Base-by-base conservation (phyloP, 768 basidiomycete species). In the Thelephora aurantiotincta region DNA sequence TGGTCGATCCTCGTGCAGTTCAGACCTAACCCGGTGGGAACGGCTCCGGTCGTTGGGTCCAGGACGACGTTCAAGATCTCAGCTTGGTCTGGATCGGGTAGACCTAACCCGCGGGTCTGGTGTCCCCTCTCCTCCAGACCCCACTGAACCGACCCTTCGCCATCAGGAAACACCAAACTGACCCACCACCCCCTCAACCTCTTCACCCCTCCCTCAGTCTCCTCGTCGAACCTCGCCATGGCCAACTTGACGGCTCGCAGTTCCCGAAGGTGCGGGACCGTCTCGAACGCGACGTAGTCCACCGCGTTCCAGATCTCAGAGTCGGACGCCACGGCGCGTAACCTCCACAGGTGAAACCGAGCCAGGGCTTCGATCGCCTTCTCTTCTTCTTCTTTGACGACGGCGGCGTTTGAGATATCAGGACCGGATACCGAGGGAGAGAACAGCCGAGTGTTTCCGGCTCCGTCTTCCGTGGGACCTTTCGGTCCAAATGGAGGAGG, bases 261-360 rank as follows among this genome's bases (percentile, higher is more conserved):
- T 59, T 90, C 88, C 33, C 77, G 64, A 6, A 70, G 57, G 2
- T 87, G 65, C 0, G 87, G 83, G 3, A 89, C 64, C 0, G 85
- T 89, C 67, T 90, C 88, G 58, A 90, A 89, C 11, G 80, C 81
- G 44, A 89, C 53, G 50, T 68, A 72, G 48, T 82, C 78, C 46
- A 89, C 63, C 11, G 57, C 56, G 34, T 58, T 52, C 83, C 84
- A 89, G 1, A 65, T 60, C 23, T 66, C 63, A 4, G 56, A 48
- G 49, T 81, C 68, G 6, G 60, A 56, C 1, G 74, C 67, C 56
- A 77, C 81, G 2, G 75, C 63, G 36, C 63, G 54, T 33, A 89
- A 67, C 6, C 84, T 70, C 38, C 75, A 70, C 14, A 76, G 60
- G 57, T 90, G 86, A 54, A 82, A 89, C 33, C 63, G 58, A 11